Evolutionary conservation across 1,284 basidiomycete genomes (phyloP).

Genomic region (Tremellales sp.): DNA sequence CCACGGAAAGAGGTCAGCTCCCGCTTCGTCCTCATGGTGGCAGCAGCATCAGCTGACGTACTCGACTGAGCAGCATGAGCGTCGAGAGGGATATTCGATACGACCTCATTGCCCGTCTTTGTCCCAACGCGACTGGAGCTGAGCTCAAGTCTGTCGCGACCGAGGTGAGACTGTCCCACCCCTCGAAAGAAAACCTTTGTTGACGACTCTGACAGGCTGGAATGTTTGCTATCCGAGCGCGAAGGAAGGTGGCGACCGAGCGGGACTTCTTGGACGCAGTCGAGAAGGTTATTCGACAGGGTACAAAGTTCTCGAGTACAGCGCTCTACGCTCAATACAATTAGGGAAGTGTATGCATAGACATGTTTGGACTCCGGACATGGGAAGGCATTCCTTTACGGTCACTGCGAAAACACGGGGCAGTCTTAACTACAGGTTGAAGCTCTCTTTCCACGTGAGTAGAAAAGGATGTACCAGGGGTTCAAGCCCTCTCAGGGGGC

Average conservation of each 20-base stretch:
- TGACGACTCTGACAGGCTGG: conserved; percentile 63
- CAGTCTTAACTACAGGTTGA: too few species aligned
- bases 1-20: conserved; percentile 80
- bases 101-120: conserved; percentile 92
- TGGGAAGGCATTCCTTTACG: too few species aligned
- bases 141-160: conserved; percentile 95
- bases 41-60: neutral
- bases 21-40: conserved; percentile 9
- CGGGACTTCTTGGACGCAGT: conserved; percentile 97
- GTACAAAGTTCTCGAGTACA: conserved; percentile 92
- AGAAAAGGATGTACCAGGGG: too few species aligned
- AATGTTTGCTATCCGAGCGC: conserved; percentile 97
- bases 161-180: conserved; percentile 57
- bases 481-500: too few species aligned
- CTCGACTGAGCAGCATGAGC: conserved; percentile 70
- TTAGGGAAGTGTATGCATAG: conserved; percentile 18
- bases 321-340: conserved; percentile 52
- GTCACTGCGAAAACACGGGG: too few species aligned
- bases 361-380: too few species aligned
- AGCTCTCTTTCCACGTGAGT: too few species aligned
- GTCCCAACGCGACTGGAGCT: conserved; percentile 97
- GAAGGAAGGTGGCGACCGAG: conserved; percentile 95
- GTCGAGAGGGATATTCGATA: conserved; percentile 96
- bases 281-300: conserved; percentile 96
- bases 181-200: neutral